Base-by-base conservation (phyloP, 1,284 basidiomycete genomes). In the Ceraceosorus guamensis region DNA sequence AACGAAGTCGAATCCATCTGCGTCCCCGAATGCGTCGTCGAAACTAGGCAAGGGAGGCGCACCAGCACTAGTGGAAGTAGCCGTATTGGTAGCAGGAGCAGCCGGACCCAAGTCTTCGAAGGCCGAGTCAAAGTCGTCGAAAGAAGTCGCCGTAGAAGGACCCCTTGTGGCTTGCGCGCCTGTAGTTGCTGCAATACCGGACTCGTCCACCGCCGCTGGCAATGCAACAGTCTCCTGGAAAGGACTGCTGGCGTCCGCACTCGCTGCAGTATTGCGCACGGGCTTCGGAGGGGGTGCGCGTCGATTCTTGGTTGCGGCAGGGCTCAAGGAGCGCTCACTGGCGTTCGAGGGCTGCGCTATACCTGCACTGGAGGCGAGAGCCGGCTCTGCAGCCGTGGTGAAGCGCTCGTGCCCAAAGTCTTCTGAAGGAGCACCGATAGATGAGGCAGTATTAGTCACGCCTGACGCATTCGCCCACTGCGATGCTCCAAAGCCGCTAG, bases 101-200 rank as follows among this genome's bases (percentile, higher is more conserved):
- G 64, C 60, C 1, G 66, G 63, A 8, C 72, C 71, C 16, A 76
- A 58, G 46, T 73, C 71, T 37, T 70, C 67, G 48, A 76, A 76
- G 0, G 73, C 73, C 34, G 66, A 62, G 34, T 76, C 73, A 50
- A 76, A 76, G 50, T 76, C 73, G 54, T 76, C 72, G 50, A 71
- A 62, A 44, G 59, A 33, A 13, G 46, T 13, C 6, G 34, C 18
- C 34, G 41, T 24, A 24, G 24, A 24, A 24, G 24, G 24, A 24
- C 24, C 24, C 24, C 24, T 24, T 24, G 24, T 24, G 3, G 3
- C 43, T 14, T 34, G 16, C 18, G 52, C 48, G 45, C 54, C 34
- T 4, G 39, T 41, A 11, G 39, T 11, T 16, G 37, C 24, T 5
- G 37, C 52, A 31, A 13, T 50, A 0, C 18, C 14, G 13, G 32